Evolutionary conservation across 345 rosid species (phyloP), one percentile per base, ranked within the genome.

Genomic region (Brassica juncea): DNA sequence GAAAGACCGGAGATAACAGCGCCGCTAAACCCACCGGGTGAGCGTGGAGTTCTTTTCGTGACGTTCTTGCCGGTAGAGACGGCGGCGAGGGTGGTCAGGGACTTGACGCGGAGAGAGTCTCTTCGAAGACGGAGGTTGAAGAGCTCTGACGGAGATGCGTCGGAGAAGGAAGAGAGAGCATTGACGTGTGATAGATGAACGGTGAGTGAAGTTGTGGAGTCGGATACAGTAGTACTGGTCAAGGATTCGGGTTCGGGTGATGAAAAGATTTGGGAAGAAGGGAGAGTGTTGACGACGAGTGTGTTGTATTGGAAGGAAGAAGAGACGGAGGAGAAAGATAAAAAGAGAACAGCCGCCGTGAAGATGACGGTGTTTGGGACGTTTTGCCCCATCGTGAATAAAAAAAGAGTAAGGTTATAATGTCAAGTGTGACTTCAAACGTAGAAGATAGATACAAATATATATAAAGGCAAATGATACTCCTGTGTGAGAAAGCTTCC

Each of bases 1-100:
- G 98, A 83, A 5, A 95, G 91, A 3, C 99, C 99, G 37, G 97
- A 95, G 63, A 87, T 83, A 1, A 95, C 87, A 3, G 89, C 84
- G 60, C 94, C 90, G 77, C 94, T 88, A 73, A 88, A 87, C 5
- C 89, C 90, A 32, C 83, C 80, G 73, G 64, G 42, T 5, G 84
- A 9, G 32, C 82, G 72, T 71, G 85, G 66, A 79, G 73, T 32
- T 44, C 39, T 49, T 14, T 68, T 23, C 55, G 60, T 65, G 11
- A 58, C 63, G 19, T 65, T 68, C 6, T 77, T 60, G 2, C 73
- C n/a, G 2, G 74, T 68, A 3, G 81, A 70, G 19, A 81, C 71
- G 1, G 84, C 85, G 1, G 87, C 86, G 15, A 88, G 81, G 37
- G 76, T 78, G 55, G 72, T 66, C 0, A 94, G 19, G 27, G 91